phyloP scores from a whole-genome alignment of 2,329 filamentous ascomycete genomes.

The Lojkania enalia region DNA sequence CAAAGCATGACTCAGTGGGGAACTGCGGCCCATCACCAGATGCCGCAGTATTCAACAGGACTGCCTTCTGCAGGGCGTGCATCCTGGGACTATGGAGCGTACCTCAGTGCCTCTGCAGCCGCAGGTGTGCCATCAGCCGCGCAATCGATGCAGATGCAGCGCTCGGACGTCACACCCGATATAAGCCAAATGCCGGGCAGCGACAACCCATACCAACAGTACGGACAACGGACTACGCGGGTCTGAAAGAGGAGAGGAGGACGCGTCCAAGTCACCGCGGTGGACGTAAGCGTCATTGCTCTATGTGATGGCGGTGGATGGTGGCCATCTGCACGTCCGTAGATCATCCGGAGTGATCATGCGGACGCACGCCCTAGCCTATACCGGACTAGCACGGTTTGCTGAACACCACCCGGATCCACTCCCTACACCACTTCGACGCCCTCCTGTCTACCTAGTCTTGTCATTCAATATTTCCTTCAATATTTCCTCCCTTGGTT shows the following conservation, averaged over 20 bases:
- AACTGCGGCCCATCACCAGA: slow-evolving; percentile 30
- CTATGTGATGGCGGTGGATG: slow-evolving; percentile 26
- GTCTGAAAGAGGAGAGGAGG: slow-evolving; percentile 27
- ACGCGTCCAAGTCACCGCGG: slow-evolving; percentile 11
- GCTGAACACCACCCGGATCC: slow-evolving; percentile 1
- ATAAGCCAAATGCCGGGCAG: slow-evolving; percentile 31
- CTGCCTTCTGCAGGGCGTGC: slow-evolving; percentile 35
- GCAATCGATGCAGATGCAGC: slow-evolving; percentile 40
- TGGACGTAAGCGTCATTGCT: slow-evolving; percentile 18
- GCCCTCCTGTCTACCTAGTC: slow-evolving; percentile 26
- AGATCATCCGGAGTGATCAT: slow-evolving; percentile 27
- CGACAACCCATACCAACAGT: slow-evolving; percentile 41
- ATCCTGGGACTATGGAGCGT: slow-evolving; percentile 42
- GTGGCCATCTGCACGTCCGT: slow-evolving; percentile 1
- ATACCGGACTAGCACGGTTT: slow-evolving; percentile 20
- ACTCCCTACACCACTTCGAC: slow-evolving; percentile 1
- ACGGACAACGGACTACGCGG: slow-evolving; percentile 43
- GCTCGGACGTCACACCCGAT: slow-evolving; percentile 34
- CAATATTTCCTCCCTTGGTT: slow-evolving; percentile 8
- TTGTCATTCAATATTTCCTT: slow-evolving; percentile 17
- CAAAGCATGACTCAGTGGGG: slow-evolving; percentile 44
- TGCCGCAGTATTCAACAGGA: slow-evolving; percentile 38
- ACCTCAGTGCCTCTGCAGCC: slow-evolving; percentile 32
- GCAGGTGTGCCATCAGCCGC: slow-evolving; percentile 30
- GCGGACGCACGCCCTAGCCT: slow-evolving; percentile 22